Base-by-base conservation (phyloP, 768 basidiomycete genomes). In the Lanmaoa pseudosensibilis region DNA sequence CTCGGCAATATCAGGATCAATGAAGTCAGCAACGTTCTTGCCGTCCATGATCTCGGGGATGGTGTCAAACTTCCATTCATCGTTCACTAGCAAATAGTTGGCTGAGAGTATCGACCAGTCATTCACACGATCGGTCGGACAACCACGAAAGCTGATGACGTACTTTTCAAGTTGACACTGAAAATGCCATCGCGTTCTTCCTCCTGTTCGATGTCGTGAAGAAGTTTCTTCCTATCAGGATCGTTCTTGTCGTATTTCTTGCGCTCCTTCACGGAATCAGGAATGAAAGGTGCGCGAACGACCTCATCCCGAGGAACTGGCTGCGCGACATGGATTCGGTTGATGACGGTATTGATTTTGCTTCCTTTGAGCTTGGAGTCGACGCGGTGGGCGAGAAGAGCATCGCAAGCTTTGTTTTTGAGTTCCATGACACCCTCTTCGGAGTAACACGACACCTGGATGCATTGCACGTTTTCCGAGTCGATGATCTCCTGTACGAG, bases 41-140 rank as follows among this genome's bases (percentile, higher is more conserved):
- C 97, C 97, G 63, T 98, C 86, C 87, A 93, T 86, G 67, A 99
- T 92, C 72, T 99, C 97, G n/a, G 97, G 97, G n/a, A 98, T 89
- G 61, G 84, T 80, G 68, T 99, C 97, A 76, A 85, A 79, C 78
- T 97, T 99, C 97, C 97, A 99, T 43, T 91, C 88, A 37, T 90
- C 85, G 69, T 97, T 86, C 23, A 85, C 80, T 56, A 99, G 85
- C 27, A 97, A 55, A 75, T 97, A 98, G 72, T 92, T 83, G 81
- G 93, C 95, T 98, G 75, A 46, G 61, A 44, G 58, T 5, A 47
- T 27, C 27, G 39, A n/a, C n/a, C 49, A 54, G 33, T 44, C 21
- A 46, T 43, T 57, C 12, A 64, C 32, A 9, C n/a, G n/a, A 18
- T 32, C 32, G 2, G 32, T 50, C 52, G 27, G n/a, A 33, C 10